Conservation (phyloP, 768 basidiomycete genomes). For the Pholiota microspora region DNA sequence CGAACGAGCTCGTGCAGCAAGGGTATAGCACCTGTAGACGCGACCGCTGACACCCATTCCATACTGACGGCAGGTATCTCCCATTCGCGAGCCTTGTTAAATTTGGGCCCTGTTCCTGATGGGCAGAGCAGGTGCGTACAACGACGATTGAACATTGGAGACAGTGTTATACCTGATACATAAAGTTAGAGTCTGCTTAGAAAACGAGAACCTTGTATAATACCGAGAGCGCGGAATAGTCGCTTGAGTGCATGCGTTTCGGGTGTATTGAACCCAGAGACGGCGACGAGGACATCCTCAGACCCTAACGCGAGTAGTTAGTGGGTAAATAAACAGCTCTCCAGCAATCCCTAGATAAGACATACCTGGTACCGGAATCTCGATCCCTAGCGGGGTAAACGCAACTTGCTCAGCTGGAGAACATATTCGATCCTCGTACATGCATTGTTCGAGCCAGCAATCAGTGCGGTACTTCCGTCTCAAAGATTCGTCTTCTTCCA, state of each 20-base stretch:
- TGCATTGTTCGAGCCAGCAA: constrained; percentile 90
- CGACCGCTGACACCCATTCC: constrained; percentile 68
- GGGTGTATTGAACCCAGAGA: constrained; percentile 75
- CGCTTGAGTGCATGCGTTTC: constrained; percentile 66
- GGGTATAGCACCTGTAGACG: constrained; percentile 48
- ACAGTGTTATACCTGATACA: constrained; percentile 50
- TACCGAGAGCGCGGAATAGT: constrained; percentile 68
- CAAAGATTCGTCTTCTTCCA: constrained; percentile 46
- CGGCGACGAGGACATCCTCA: constrained; percentile 55
- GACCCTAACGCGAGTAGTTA: constrained; percentile 39
- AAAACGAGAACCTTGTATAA: constrained; percentile 11
- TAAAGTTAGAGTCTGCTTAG: not conserved
- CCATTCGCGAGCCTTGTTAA: constrained; percentile 79
- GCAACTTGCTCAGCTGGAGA: constrained; percentile 63
- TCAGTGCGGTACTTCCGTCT: constrained; percentile 76
- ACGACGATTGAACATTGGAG: constrained; percentile 58
- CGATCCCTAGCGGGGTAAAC: constrained; percentile 62
- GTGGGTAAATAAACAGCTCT: not conserved
- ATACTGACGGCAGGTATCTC: constrained; percentile 67
- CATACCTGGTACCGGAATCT: constrained; percentile 59
- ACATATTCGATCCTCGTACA: constrained; percentile 74
- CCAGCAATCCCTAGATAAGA: not conserved
- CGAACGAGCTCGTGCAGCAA: constrained; percentile 16
- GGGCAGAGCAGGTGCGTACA: constrained; percentile 85
- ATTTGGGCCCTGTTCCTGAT: constrained; percentile 67